phyloP scores from a whole-genome alignment of 108 stramenopile species.

The Mayamaea pseudoterrestris region DNA sequence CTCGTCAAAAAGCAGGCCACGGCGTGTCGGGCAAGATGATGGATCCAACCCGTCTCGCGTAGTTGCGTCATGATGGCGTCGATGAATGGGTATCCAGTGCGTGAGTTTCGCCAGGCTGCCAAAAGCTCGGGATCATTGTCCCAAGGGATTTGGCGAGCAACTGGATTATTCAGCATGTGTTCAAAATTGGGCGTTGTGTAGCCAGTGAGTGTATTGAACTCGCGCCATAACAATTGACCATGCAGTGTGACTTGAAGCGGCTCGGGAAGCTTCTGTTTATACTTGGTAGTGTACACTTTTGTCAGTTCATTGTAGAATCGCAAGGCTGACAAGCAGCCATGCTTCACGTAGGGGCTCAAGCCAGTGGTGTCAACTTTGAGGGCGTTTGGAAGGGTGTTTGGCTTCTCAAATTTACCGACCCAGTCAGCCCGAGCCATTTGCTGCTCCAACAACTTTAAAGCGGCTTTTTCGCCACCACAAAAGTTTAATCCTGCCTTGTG shows the following conservation, averaged over 20 bases:
- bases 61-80: conserved; percentile 95
- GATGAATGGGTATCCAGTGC: conserved; percentile 95
- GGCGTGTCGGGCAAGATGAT: conserved; percentile 90
- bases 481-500: conserved; percentile 5
- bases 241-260: conserved; percentile 82
- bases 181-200: conserved; percentile 43
- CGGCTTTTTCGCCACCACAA: conserved; percentile 43
- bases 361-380: conserved; percentile 70
- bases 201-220: conserved; percentile 84
- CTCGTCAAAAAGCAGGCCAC: conserved; percentile 97
- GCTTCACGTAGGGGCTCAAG: conserved; percentile 53
- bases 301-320: conserved; percentile 27
- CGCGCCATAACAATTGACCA: conserved; percentile 92
- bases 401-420: conserved; percentile 91
- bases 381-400: conserved; percentile 82
- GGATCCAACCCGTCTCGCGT: conserved; percentile 86
- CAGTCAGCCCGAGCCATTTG: conserved; percentile 28
- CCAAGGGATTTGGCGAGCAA: conserved; percentile 78
- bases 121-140: conserved; percentile 57
- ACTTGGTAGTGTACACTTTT: conserved; percentile 7
- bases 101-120: conserved; percentile 77
- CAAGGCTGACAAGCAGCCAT: conserved; percentile 40
- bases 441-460: conserved; percentile 26
- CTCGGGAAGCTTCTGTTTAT: conserved; percentile 79
- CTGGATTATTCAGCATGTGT: conserved; percentile 68